These are phyloP conservation scores for Ambrosia trifida DNA, from an alignment of 129 eudicot species.

Conservation along the genomic window DNA sequence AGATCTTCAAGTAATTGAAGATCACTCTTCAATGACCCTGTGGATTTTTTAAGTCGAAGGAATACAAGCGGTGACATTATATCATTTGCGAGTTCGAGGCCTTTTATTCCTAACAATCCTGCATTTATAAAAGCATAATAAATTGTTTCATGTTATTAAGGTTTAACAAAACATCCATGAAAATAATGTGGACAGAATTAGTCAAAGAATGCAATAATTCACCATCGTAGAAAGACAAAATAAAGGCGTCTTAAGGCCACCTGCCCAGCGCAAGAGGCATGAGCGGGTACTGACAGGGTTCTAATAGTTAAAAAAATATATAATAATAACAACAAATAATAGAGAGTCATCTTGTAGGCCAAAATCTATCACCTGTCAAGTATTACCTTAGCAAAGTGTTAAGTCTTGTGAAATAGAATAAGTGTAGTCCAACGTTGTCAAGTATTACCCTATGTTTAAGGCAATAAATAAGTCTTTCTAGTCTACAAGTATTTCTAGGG, in stretches of 20 bases:
- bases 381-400: no score
- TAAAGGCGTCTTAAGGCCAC: background rate
- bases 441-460: no score
- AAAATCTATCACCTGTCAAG: slow-evolving; percentile 53
- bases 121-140: slow-evolving; percentile 24
- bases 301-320: no score
- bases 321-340: background rate
- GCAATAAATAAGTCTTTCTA: no score
- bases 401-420: no score
- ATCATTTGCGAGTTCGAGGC: slow-evolving; percentile 76
- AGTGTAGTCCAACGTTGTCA: no score
- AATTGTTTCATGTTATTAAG: slow-evolving; percentile 17
- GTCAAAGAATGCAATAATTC: slow-evolving; percentile 4
- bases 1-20: slow-evolving; percentile 67
- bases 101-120: slow-evolving; percentile 66
- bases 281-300: no score
- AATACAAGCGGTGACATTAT: slow-evolving; percentile 76
- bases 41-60: slow-evolving; percentile 57
- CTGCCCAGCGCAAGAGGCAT: no score
- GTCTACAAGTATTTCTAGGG: no score
- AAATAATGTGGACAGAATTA: background rate
- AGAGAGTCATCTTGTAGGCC: background rate
- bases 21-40: slow-evolving; percentile 67
- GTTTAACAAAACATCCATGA: background rate
- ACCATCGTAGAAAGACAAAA: background rate